phyloP scores from a whole-genome alignment of 148 eudicot species.

The Limonium bicolor region DNA sequence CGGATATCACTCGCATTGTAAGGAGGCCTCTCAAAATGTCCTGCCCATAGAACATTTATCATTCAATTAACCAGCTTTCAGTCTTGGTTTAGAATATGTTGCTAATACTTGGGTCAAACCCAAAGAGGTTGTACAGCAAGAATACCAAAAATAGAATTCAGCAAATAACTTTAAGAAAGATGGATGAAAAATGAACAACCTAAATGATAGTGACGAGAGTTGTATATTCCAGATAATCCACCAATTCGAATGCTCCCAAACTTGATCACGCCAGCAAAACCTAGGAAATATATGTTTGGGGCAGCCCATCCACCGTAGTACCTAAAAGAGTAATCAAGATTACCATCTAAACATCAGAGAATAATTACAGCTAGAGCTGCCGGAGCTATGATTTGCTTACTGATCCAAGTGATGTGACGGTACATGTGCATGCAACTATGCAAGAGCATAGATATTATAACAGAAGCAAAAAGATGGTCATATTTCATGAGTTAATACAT shows the following conservation, averaged over 20 bases:
- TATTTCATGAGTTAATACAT: too few relatives aligned
- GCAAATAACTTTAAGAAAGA: not conserved
- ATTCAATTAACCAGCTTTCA: too few relatives aligned
- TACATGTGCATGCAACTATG: too few relatives aligned
- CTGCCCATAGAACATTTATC: slow-evolving; percentile 25
- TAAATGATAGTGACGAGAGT: slow-evolving; percentile 46
- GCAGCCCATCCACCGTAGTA: slow-evolving; percentile 99
- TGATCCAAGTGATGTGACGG: too few relatives aligned
- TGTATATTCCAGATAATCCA: slow-evolving; percentile 95
- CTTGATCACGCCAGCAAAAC: slow-evolving; percentile 90
- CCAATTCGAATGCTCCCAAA: slow-evolving; percentile 90
- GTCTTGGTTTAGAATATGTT: too few relatives aligned
- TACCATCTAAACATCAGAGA: not conserved
- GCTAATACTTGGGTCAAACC: too few relatives aligned
- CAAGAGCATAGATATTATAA: too few relatives aligned
- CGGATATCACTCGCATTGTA: slow-evolving; percentile 56
- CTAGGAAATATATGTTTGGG: slow-evolving; percentile 88
- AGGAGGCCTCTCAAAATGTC: slow-evolving; percentile 86
- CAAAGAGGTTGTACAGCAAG: not conserved
- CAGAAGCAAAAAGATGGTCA: too few relatives aligned
- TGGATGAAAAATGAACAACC: slow-evolving; percentile 26
- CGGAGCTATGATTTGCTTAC: too few relatives aligned
- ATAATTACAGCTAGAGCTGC: too few relatives aligned
- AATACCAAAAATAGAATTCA: not conserved
- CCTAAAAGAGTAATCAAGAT: slow-evolving; percentile 26